Evolutionary conservation across 2,329 filamentous ascomycete genomes (phyloP).

Genomic region (Aspergillus sp.): DNA sequence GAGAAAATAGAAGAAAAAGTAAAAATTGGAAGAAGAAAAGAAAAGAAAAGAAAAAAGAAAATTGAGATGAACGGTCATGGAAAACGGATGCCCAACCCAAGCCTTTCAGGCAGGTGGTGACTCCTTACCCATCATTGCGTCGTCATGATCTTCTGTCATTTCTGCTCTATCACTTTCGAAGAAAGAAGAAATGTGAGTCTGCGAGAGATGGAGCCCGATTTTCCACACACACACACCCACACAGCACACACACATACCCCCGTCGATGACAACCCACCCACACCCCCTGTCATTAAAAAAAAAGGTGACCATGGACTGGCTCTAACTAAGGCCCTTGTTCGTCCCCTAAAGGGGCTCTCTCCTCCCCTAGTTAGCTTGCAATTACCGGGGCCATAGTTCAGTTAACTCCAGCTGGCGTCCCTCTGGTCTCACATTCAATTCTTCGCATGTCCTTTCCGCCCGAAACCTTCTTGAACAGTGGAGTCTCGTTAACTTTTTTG

Average conservation of each 20-base stretch:
- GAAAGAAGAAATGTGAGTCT: background rate
- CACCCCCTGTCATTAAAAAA: background rate
- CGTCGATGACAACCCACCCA: background rate
- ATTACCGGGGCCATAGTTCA: background rate
- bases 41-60: background rate
- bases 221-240: background rate
- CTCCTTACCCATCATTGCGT: slow-evolving; percentile 5
- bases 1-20: background rate
- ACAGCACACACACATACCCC: background rate
- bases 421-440: background rate
- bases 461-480: slow-evolving; percentile 22
- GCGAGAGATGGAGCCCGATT: background rate
- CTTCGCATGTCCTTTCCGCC: slow-evolving; percentile 15
- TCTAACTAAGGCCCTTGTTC: background rate
- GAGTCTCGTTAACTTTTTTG: slow-evolving; percentile 22
- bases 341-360: background rate
- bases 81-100: slow-evolving; percentile 5
- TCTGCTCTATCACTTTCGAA: background rate
- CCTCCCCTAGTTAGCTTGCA: background rate
- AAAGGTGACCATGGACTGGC: background rate
- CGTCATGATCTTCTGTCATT: slow-evolving; percentile 4
- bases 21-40: background rate
- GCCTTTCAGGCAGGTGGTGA: background rate
- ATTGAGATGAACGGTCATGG: background rate
- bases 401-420: background rate